phyloP scores from a whole-genome alignment of 2,329 filamentous ascomycete genomes.

The Drechslerella dactyloides region DNA sequence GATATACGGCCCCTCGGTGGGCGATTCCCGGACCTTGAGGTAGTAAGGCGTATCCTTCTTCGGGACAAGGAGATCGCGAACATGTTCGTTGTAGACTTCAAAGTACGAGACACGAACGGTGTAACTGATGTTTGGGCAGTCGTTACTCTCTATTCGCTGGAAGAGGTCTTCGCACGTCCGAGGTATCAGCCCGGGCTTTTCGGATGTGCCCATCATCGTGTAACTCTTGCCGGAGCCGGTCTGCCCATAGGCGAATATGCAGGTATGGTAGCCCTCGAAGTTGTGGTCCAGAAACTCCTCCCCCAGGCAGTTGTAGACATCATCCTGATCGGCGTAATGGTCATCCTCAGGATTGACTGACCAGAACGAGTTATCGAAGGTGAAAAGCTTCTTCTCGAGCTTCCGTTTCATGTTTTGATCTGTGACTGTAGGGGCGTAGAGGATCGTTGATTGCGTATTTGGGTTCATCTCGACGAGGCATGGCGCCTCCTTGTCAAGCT shows the following conservation, averaged over 20 bases:
- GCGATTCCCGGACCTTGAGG: conserved; percentile 95
- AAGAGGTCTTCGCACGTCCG: conserved; percentile 96
- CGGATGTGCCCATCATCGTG: conserved; percentile 90
- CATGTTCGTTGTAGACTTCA: conserved; percentile 99
- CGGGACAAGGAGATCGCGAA: conserved; percentile 87
- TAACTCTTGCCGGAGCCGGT: conserved; percentile 98
- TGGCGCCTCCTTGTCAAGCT: conserved; percentile 77
- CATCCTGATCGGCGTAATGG: conserved; percentile 89
- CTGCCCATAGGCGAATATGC: conserved; percentile 98
- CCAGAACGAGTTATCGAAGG: conserved; percentile 98
- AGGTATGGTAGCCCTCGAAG: conserved; percentile 98
- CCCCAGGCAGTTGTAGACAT: conserved; percentile 91
- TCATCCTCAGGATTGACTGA: conserved; percentile 79
- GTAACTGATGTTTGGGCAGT: conserved; percentile 91
- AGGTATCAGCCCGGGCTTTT: conserved; percentile 89
- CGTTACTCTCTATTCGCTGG: conserved; percentile 82
- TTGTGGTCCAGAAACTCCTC: conserved; percentile 99
- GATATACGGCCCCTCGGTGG: conserved; percentile 92
- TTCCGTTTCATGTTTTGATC: conserved; percentile 69
- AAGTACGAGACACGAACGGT: conserved; percentile 98
- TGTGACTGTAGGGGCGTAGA: conserved; percentile 70
- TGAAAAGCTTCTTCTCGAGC: conserved; percentile 86
- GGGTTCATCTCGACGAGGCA: conserved; percentile 95
- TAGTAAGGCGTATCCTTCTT: conserved; percentile 82
- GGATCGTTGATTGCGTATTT: conserved; percentile 79